Conservation (phyloP, 176 grass and related monocot genomes). For the Saccharum spontaneum region DNA sequence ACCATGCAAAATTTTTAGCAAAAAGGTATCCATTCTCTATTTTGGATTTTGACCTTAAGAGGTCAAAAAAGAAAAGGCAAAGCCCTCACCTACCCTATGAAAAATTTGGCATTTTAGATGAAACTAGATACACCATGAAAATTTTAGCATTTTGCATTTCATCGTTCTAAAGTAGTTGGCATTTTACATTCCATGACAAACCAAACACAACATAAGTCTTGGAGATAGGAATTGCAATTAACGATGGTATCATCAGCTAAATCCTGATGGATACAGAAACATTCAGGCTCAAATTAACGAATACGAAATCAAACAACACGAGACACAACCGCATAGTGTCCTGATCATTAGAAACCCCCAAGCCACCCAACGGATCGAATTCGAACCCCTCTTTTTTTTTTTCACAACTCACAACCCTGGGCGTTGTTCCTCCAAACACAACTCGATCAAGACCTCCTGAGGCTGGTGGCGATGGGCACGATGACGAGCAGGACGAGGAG, state of each 20-base stretch:
- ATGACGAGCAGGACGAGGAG: constrained; percentile 68
- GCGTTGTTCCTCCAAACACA: neutral
- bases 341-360: neutral
- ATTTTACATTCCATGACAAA: too few species aligned
- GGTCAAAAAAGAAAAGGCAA: too few species aligned
- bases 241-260: constrained; percentile 40
- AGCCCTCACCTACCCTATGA: too few species aligned
- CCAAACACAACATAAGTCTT: too few species aligned
- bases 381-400: neutral
- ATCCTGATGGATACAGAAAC: constrained; percentile 38
- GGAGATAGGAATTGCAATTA: constrained; percentile 10
- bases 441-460: constrained; percentile 55
- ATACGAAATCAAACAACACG: constrained; percentile 39
- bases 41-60: too few species aligned
- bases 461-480: constrained; percentile 71
- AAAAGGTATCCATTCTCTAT: too few species aligned
- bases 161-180: too few species aligned
- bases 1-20: too few species aligned
- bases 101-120: too few species aligned
- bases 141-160: too few species aligned
- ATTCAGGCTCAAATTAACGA: constrained; percentile 29
- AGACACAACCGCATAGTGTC: constrained; percentile 50
- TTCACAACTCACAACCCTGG: constrained; percentile 5
- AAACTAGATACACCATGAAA: too few species aligned
- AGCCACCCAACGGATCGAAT: neutral